Evolutionary conservation across 78 protist species (phyloP).

Genomic region (Creolimax fragrantissima): DNA sequence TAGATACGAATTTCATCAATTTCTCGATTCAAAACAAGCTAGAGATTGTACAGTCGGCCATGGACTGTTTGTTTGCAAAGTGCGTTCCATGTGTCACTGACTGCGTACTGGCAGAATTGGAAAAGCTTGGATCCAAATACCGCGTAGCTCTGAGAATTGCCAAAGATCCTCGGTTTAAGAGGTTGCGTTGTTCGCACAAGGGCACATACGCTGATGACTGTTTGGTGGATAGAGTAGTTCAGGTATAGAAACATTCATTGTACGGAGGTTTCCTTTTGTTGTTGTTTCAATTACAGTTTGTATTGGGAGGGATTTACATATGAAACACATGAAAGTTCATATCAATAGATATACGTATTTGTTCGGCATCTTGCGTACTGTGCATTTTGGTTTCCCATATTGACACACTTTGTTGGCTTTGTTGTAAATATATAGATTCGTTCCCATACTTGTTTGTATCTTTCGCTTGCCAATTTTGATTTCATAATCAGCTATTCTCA

Average conservation of each 20-base stretch:
- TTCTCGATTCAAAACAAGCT: constrained; percentile 84
- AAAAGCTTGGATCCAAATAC: constrained; percentile 80
- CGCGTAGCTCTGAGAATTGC: constrained; percentile 70
- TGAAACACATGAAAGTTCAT: no score
- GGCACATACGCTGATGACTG: constrained; percentile 99
- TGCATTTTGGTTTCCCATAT: not conserved
- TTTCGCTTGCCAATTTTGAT: no score
- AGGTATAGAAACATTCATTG: no score
- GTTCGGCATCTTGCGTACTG: not conserved
- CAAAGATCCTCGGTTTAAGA: constrained; percentile 90
- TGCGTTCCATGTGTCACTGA: constrained; percentile 86
- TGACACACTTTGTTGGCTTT: no score
- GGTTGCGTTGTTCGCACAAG: constrained; percentile 80
- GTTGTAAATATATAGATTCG: no score
- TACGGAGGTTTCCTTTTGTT: not conserved
- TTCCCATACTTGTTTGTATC: no score
- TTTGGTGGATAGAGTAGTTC: constrained; percentile 73
- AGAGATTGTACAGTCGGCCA: constrained; percentile 75
- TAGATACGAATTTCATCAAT: constrained; percentile 98
- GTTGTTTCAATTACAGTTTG: not conserved
- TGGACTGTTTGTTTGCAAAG: constrained; percentile 96
- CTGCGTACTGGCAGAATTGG: constrained; percentile 97
- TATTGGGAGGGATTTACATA: not conserved
- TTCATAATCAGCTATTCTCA: no score
- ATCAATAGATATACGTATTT: not conserved